These are phyloP conservation scores for Pseudogymnoascus verrucosus DNA, from an alignment of 2,329 filamentous ascomycete genomes.

Conservation along the genomic window DNA sequence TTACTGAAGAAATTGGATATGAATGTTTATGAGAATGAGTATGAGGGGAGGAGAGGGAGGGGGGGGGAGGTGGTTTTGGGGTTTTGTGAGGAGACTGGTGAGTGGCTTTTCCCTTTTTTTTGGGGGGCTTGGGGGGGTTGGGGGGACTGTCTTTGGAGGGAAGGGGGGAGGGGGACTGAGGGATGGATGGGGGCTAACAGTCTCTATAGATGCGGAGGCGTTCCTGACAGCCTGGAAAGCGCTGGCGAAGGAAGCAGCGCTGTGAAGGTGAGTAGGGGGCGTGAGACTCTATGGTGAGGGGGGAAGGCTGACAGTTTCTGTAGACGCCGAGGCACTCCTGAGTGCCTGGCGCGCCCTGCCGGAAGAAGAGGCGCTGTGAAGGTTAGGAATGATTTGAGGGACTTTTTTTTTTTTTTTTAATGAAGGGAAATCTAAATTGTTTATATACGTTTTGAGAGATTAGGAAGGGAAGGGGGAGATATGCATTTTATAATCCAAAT, in stretches of 20 bases:
- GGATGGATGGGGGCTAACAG: not conserved
- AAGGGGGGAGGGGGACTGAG: no score
- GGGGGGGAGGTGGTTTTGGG: constrained; percentile 24
- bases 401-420: no score
- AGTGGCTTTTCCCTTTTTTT: not conserved
- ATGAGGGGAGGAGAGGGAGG: constrained; percentile 44
- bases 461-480: no score
- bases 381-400: no score
- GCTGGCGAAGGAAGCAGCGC: not conserved
- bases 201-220: not conserved
- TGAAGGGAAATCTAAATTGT: no score
- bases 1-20: constrained; percentile 49
- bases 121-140: not conserved
- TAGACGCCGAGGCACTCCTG: not conserved
- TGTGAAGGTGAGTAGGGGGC: not conserved
- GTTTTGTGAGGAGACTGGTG: constrained; percentile 26
- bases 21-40: constrained; percentile 51
- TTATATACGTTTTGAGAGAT: no score
- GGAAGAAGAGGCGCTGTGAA: not conserved
- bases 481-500: no score
- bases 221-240: not conserved
- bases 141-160: no score
- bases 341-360: not conserved
- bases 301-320: not conserved
- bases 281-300: no score